These are phyloP conservation scores for Steccherinum ochraceum DNA, from an alignment of 768 basidiomycete genomes.

Conservation along the genomic window DNA sequence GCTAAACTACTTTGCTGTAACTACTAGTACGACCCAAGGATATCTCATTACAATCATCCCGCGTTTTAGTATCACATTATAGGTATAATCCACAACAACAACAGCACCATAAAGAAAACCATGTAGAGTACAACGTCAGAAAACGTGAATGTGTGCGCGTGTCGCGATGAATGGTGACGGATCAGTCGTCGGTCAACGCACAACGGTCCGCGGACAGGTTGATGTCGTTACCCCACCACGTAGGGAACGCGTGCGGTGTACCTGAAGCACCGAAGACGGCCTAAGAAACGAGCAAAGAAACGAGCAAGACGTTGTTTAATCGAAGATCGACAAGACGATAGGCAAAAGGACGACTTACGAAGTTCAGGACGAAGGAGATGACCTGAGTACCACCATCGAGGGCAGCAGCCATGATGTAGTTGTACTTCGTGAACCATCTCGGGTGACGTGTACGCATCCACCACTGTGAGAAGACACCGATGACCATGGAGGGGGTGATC, in stretches of 20 bases:
- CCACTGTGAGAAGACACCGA: constrained; percentile 42
- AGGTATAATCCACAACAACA: too few relatives aligned
- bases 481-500: constrained; percentile 32
- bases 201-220: constrained; percentile 21
- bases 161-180: too few relatives aligned
- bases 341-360: constrained; percentile 12
- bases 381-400: constrained; percentile 34
- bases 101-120: too few relatives aligned
- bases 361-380: constrained; percentile 30
- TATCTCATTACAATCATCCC: too few relatives aligned
- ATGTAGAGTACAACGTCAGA: too few relatives aligned
- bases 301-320: constrained; percentile 1
- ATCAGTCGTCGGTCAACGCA: too few relatives aligned
- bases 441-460: constrained; percentile 33
- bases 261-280: constrained; percentile 24
- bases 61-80: too few relatives aligned
- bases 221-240: constrained; percentile 22
- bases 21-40: too few relatives aligned
- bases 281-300: too few relatives aligned
- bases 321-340: background rate
- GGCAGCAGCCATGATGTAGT: constrained; percentile 28
- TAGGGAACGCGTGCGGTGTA: constrained; percentile 20
- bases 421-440: constrained; percentile 33
- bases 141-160: too few relatives aligned
- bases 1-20: too few relatives aligned